Conservation (phyloP, 768 basidiomycete genomes). For the Amanita muscaria region DNA sequence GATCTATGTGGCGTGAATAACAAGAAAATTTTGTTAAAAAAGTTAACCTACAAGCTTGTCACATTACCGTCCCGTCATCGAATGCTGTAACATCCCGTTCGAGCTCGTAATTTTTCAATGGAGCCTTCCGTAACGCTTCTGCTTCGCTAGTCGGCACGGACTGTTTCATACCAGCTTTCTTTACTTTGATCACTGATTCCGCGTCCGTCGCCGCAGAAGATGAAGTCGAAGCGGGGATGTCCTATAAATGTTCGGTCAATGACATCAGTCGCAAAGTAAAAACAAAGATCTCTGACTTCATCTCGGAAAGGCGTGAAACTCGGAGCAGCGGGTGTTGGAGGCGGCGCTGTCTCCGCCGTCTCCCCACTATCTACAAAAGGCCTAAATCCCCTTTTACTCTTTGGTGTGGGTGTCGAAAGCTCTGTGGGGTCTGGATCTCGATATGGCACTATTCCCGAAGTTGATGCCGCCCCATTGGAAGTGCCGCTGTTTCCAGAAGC, state of each 20-base stretch:
- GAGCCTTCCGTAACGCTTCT: constrained; percentile 71
- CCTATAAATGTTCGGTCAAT: neutral
- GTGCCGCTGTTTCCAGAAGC: constrained; percentile 29
- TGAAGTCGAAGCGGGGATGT: neutral
- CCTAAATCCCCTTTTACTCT: constrained; percentile 11
- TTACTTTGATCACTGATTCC: constrained; percentile 64
- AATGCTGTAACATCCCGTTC: constrained; percentile 6
- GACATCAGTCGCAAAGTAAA: neutral
- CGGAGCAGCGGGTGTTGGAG: constrained; percentile 35
- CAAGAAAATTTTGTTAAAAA: neutral
- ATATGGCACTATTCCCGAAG: constrained; percentile 56
- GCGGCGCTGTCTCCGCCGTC: constrained; percentile 17
- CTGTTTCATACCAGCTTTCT: constrained; percentile 36
- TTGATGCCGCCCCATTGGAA: constrained; percentile 16
- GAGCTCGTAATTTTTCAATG: constrained; percentile 62
- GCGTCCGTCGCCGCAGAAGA: constrained; percentile 23
- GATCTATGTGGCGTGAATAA: neutral
- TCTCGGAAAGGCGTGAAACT: constrained; percentile 69
- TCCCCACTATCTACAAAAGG: constrained; percentile 15
- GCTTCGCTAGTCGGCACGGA: constrained; percentile 50
- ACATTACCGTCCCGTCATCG: constrained; percentile 6
- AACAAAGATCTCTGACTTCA: constrained; percentile 44
- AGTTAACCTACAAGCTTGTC: neutral
- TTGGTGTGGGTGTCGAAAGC: constrained; percentile 29
- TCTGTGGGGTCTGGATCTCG: constrained; percentile 49